Percentiles rank a stretch among this genome's conserved stretches.
Conservation (phyloP, 495 filamentous ascomycete species). For the Xylaria longipes region DNA sequence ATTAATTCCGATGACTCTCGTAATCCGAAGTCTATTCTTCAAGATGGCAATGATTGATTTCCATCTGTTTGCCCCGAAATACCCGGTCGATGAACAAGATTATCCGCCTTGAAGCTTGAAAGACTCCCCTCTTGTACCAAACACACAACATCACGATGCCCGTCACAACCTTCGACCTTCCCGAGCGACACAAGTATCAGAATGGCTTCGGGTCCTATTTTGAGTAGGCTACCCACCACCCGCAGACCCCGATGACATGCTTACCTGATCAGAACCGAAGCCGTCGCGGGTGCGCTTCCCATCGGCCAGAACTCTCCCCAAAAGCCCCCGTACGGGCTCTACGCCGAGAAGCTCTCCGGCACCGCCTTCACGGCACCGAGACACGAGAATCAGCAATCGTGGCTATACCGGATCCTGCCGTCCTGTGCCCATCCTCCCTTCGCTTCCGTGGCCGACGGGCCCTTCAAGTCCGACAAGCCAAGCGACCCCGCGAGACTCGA, state of each 20-base stretch:
- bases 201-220: constrained; percentile 72
- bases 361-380: constrained; percentile 93
- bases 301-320: constrained; percentile 85
- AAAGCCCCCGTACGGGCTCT: constrained; percentile 82
- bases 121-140: background rate
- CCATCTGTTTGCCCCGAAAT: background rate
- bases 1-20: background rate
- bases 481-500: constrained; percentile 54
- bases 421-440: constrained; percentile 83
- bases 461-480: constrained; percentile 30
- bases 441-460: constrained; percentile 46
- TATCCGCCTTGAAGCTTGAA: background rate
- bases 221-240: constrained; percentile 52
- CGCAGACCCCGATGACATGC: background rate
- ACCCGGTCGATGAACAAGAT: background rate
- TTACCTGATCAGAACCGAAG: constrained; percentile 48
- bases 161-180: constrained; percentile 59
- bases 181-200: constrained; percentile 68
- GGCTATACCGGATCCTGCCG: constrained; percentile 93
- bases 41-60: background rate
- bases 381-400: constrained; percentile 87
- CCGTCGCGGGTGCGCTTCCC: constrained; percentile 55
- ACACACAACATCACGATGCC: constrained; percentile 55
- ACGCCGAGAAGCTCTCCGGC: constrained; percentile 92
- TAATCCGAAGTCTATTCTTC: background rate